These are phyloP conservation scores for Eleusine indica DNA, from an alignment of 176 grass and related monocot genomes.

Conservation along the genomic window DNA sequence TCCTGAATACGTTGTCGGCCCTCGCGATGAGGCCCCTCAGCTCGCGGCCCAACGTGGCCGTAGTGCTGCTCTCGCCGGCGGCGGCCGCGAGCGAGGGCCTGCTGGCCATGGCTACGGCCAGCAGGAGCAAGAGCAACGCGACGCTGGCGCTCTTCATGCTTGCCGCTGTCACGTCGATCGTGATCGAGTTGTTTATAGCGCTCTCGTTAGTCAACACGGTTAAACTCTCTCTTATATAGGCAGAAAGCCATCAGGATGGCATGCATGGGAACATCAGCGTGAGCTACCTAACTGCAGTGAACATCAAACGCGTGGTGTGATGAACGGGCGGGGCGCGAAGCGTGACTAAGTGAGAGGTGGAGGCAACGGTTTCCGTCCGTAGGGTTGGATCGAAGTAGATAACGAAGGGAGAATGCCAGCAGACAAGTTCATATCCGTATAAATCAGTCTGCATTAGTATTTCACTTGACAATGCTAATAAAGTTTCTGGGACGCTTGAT, in stretches of 20 bases:
- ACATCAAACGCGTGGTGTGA: slow-evolving; percentile 48
- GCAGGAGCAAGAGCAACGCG: slow-evolving; percentile 47
- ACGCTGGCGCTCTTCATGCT: slow-evolving; percentile 59
- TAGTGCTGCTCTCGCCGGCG: slow-evolving; percentile 27
- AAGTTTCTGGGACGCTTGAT: too few species aligned
- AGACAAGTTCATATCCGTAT: too few species aligned
- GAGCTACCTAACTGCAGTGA: slow-evolving; percentile 60
- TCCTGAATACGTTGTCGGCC: slow-evolving; percentile 50
- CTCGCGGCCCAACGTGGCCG: slow-evolving; percentile 41
- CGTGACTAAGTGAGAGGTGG: slow-evolving; percentile 13
- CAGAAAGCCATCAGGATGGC: not conserved
- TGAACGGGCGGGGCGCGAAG: slow-evolving; percentile 33
- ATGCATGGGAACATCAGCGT: slow-evolving; percentile 45
- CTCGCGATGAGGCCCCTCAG: slow-evolving; percentile 36
- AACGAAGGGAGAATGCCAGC: not conserved
- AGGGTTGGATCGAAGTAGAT: slow-evolving; percentile 23
- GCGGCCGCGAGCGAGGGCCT: slow-evolving; percentile 27
- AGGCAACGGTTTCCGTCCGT: not conserved
- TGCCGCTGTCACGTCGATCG: not conserved
- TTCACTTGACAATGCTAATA: too few species aligned
- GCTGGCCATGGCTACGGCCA: slow-evolving; percentile 49
- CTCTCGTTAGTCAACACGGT: slow-evolving; percentile 25
- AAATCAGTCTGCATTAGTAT: too few species aligned
- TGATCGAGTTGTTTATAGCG: not conserved
- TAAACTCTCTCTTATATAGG: slow-evolving; percentile 52